phyloP scores from a whole-genome alignment of 345 rosid species.

The Aquilaria sinensis region DNA sequence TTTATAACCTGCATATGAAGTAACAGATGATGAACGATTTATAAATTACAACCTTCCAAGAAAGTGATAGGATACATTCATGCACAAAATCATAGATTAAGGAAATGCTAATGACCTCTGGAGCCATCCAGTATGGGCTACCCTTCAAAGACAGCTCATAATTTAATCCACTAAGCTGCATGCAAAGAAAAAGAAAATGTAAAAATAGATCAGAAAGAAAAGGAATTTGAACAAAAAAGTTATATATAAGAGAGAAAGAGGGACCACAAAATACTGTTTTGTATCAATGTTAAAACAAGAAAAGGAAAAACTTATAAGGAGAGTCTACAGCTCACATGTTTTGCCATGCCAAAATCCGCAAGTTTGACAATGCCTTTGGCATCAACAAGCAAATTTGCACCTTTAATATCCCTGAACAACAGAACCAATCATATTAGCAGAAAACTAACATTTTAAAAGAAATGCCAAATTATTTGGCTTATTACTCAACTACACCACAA shows the following conservation, averaged over 20 bases:
- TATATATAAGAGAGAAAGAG: neutral
- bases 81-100: neutral
- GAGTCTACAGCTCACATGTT: slow-evolving; percentile 43
- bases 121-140: slow-evolving; percentile 87
- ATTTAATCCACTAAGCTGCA: slow-evolving; percentile 48
- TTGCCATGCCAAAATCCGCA: slow-evolving; percentile 81
- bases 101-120: slow-evolving; percentile 42
- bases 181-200: slow-evolving; percentile 4
- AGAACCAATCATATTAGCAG: slow-evolving; percentile 14
- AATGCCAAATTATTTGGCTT: neutral
- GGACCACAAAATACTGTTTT: neutral
- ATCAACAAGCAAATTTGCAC: slow-evolving; percentile 74
- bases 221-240: slow-evolving; percentile 2
- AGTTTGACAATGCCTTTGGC: slow-evolving; percentile 55
- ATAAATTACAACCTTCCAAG: neutral
- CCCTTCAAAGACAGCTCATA: slow-evolving; percentile 62
- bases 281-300: neutral
- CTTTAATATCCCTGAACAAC: slow-evolving; percentile 61
- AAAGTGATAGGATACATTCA: neutral
- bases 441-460: neutral
- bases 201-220: neutral
- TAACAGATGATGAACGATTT: neutral
- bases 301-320: neutral
- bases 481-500: too few species aligned
- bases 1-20: slow-evolving; percentile 41